Evolutionary conservation across 1,284 basidiomycete species (phyloP), one percentile per base, ranked within the genome.

Genomic region (Moesziomyces aphidis): DNA sequence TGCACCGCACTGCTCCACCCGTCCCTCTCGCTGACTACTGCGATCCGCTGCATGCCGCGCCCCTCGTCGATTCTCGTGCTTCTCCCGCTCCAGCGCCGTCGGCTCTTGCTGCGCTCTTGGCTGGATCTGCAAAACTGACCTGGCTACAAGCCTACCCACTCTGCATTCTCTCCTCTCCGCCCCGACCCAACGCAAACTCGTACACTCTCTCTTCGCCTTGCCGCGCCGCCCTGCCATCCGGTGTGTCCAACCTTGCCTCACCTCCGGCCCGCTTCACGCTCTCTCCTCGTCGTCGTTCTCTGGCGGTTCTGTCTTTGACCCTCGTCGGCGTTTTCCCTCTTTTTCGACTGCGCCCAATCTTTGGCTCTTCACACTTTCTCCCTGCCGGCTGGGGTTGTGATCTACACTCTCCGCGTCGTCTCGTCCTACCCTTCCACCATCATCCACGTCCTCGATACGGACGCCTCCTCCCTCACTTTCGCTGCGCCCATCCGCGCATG

Each of bases 401-500:
- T 36, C 46, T 34, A 11, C 22, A 22, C 21, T 21, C 50, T 23
- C 24, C 50, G 28, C 50, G 10, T 47, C 15, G n/a, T 28, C 22
- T 26, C n/a, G 42, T 26, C 43, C 13, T 48, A 26, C 13, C 47
- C 19, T 48, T 31, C 36, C 45, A n/a, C 42, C 55, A 50, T 54
- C 52, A 55, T 36, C 53, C n/a, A 36, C 53, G 22, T 39, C 28
- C 26, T 31, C 31, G 31, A 44, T 23, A 42, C 53, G 54, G 45
- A 28, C 39, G 43, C 50, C 50, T 5, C 39, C 15, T 43, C 39
- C 36, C 23, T 23, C 44, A 50, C 57, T 55, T 50, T 64, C 36
- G 39, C 61, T 54, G 61, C 47, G 55, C 28, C 36, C 51, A 2
- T n/a, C 42, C 46, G 61, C 55, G 43, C 44, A 64, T 51, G 55